Evolutionary conservation across 2,329 filamentous ascomycete genomes (phyloP).

Genomic region (Sarocladiaceae sp.): DNA sequence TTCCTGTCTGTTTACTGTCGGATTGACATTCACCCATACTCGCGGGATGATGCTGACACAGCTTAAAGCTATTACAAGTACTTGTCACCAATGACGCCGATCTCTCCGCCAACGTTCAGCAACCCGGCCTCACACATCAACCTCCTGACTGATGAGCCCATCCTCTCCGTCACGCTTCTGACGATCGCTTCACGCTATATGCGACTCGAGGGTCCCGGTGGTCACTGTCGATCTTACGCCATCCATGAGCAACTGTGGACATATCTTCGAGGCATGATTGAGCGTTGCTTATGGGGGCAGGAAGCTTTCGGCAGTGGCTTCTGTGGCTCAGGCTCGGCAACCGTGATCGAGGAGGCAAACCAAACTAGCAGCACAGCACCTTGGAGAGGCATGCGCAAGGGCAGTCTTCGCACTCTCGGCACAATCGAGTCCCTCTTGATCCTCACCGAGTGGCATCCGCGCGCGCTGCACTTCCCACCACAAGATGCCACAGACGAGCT

Average conservation of each 20-base stretch:
- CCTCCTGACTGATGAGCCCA: conserved; percentile 84
- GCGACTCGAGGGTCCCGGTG: conserved; percentile 73
- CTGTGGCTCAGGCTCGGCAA: conserved; percentile 60
- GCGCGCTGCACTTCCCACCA: conserved; percentile 88
- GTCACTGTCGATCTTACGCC: conserved; percentile 77
- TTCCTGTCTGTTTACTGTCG: conserved; percentile 16
- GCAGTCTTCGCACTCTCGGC: conserved; percentile 81
- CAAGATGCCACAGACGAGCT: conserved; percentile 70
- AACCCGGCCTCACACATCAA: conserved; percentile 75
- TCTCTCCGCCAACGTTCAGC: conserved; percentile 86
- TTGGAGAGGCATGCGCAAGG: conserved; percentile 66
- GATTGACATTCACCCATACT: no score
- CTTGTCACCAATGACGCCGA: conserved; percentile 86
- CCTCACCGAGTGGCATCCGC: conserved; percentile 94
- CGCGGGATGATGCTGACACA: background rate
- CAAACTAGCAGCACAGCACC: conserved; percentile 66
- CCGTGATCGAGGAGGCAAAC: conserved; percentile 44
- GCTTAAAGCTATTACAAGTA: conserved; percentile 75
- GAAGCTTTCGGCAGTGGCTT: conserved; percentile 92
- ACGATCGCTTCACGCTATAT: conserved; percentile 89
- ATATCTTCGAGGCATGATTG: conserved; percentile 91
- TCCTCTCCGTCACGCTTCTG: conserved; percentile 84
- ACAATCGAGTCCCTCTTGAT: conserved; percentile 94
- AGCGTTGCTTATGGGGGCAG: conserved; percentile 91
- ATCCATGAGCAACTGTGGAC: conserved; percentile 96